Base-by-base conservation (phyloP, 345 rosid genomes). In the Euphorbia lathyris region DNA sequence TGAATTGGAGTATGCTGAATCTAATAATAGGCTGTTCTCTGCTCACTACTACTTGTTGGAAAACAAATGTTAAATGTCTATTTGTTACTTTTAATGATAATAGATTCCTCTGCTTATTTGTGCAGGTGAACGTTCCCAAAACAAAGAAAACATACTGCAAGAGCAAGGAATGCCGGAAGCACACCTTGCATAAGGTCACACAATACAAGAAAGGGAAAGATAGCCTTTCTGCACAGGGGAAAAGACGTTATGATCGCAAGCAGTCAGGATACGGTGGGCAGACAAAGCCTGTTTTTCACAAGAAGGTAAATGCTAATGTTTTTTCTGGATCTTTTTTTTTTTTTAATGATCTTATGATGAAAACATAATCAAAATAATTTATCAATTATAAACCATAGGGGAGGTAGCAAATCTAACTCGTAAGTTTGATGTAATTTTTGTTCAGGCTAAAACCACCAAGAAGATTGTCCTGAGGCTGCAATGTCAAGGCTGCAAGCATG, bases 271-370 rank as follows among this genome's bases (percentile, higher is more conserved):
- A 76, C 70, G 65, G 68, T 23, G 75, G 79, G 0, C 68, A 76
- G 70, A 70, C 75, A 11, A 76, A 66, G 43, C 79, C 75, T 40
- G 79, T 70, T 19, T 76, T 76, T 53, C 79, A 71, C 64, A 71
- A 76, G 65, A 76, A 76, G 79, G 75, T 76, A 42, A 10, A 3
- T 10, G 32, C 27, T 56, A 11, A 38, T 10, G 22, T 32, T 1
- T 30, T 22, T 57, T 19, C 2, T 1, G n/a, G 30, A 11, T 40
- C 51, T 11, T 22, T 0, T 3, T 17, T n/a, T n/a, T 12, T 20
- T 23, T 56, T 26, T 26, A n/a, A n/a, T n/a, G 11, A 0, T 20
- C 19, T 13, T 5, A 12, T 53, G 11, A 53, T 2, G 20, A 3
- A 7, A 45, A 8, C n/a, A 1, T 45, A 14, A 5, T 10, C 9